These are phyloP conservation scores for Wallemia mellicola DNA, from an alignment of 1,284 basidiomycete species.

Conservation along the genomic window DNA sequence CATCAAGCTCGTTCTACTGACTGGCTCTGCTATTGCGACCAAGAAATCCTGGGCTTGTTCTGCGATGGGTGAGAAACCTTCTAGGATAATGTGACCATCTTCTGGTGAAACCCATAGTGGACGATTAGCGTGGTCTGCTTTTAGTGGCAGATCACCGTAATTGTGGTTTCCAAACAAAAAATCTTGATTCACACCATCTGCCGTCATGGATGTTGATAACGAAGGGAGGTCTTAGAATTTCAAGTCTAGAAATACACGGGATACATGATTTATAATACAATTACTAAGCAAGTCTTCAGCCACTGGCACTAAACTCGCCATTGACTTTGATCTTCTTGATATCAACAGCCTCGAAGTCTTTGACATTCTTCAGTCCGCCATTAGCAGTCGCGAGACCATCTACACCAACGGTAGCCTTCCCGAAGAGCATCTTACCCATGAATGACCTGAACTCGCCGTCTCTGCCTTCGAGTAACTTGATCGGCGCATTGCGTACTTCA, in stretches of 20 bases:
- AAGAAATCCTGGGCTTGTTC: conserved; percentile 96
- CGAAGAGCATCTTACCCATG: neutral
- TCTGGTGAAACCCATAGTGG: conserved; percentile 88
- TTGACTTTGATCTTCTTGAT: neutral
- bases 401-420: neutral
- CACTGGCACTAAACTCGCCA: neutral
- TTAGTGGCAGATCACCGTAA: conserved; percentile 47
- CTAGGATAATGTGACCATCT: conserved; percentile 74
- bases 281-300: neutral
- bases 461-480: neutral
- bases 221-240: neutral
- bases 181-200: conserved; percentile 18
- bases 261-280: neutral
- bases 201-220: neutral
- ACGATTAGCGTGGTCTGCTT: conserved; percentile 59
- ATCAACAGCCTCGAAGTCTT: neutral
- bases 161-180: conserved; percentile 39
- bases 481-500: neutral
- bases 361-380: neutral
- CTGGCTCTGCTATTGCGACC: conserved; percentile 91
- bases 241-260: neutral
- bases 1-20: conserved; percentile 76
- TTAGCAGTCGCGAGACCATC: neutral
- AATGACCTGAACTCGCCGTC: neutral
- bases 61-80: conserved; percentile 84